These are phyloP conservation scores for Suillus americanus DNA, from an alignment of 768 basidiomycete species.

Conservation along the genomic window DNA sequence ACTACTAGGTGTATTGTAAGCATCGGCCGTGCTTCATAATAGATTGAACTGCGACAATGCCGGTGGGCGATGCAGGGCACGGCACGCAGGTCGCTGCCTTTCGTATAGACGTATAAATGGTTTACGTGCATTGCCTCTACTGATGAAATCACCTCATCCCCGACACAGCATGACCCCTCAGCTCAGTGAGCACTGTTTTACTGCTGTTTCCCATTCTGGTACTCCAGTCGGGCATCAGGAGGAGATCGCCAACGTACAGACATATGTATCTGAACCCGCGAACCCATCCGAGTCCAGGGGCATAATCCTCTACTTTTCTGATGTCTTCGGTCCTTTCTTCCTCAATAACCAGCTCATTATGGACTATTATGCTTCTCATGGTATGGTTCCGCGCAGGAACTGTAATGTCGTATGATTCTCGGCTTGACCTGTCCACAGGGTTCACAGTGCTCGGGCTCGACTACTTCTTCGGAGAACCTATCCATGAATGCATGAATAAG, in stretches of 20 bases:
- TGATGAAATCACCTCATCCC: conserved; percentile 11
- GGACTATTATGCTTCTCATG: conserved; percentile 55
- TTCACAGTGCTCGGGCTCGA: conserved; percentile 53
- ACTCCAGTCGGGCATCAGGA: conserved; percentile 40
- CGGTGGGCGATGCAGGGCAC: background rate
- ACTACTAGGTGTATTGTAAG: background rate
- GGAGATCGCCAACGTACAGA: conserved; percentile 43
- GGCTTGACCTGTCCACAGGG: conserved; percentile 31
- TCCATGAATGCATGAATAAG: conserved; percentile 33
- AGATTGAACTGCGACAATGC: background rate
- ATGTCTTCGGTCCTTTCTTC: conserved; percentile 53
- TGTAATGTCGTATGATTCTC: background rate
- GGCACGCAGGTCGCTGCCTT: background rate
- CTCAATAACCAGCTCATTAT: conserved; percentile 52
- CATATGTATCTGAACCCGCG: conserved; percentile 49
- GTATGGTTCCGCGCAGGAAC: conserved; percentile 26
- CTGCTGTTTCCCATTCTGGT: conserved; percentile 46
- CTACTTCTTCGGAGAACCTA: conserved; percentile 48
- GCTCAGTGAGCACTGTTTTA: conserved; percentile 33
- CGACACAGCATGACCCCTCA: background rate
- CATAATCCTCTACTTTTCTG: conserved; percentile 53
- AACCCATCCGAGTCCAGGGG: conserved; percentile 29
- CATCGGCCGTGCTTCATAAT: background rate
- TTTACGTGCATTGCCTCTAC: background rate
- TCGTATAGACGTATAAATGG: background rate